phyloP scores from a whole-genome alignment of 1,284 basidiomycete species.

The Puccinia sorghi region DNA sequence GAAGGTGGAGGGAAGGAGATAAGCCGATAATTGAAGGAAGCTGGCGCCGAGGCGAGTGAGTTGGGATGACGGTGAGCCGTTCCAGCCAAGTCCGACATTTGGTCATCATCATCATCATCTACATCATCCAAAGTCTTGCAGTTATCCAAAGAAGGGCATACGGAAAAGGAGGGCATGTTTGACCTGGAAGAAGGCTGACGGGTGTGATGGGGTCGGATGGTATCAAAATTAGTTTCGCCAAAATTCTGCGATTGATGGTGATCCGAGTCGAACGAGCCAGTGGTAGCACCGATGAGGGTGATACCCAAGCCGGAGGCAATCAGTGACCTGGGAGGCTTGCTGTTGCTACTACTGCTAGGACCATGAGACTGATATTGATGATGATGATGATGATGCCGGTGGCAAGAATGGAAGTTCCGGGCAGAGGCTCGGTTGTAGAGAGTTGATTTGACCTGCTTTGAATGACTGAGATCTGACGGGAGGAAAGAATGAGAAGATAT shows the following conservation, averaged over 20 bases:
- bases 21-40: neutral
- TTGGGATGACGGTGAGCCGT: neutral
- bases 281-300: slow-evolving; percentile 1
- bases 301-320: slow-evolving; percentile 11
- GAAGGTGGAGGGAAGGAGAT: neutral
- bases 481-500: slow-evolving; percentile 8
- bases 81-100: neutral
- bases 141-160: neutral
- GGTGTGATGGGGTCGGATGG: slow-evolving; percentile 22
- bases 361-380: neutral
- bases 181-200: slow-evolving; percentile 16
- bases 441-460: neutral
- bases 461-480: neutral
- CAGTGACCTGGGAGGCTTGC: neutral
- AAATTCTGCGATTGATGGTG: neutral
- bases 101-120: neutral
- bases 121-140: slow-evolving; percentile 1
- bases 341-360: neutral
- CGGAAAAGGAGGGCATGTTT: slow-evolving; percentile 3
- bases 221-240: slow-evolving; percentile 23
- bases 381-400: neutral
- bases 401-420: neutral
- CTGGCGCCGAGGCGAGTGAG: neutral
- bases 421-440: neutral
- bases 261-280: slow-evolving; percentile 2